phyloP scores from a whole-genome alignment of 2,329 filamentous ascomycete genomes.

The Mycosphaerella sp. region DNA sequence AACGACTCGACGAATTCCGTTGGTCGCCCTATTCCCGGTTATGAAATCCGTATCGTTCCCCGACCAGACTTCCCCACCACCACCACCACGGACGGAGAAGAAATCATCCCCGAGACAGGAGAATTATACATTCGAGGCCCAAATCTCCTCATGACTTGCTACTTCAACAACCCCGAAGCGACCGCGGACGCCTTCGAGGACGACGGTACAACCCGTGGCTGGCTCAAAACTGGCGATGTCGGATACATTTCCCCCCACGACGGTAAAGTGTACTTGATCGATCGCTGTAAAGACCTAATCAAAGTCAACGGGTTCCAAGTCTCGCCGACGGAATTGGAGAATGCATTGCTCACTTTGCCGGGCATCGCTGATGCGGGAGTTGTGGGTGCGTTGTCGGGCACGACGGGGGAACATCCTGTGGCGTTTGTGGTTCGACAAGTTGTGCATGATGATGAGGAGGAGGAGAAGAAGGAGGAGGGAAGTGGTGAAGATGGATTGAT shows the following conservation, averaged over 20 bases:
- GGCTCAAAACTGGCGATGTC: slow-evolving; percentile 85
- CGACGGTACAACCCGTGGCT: slow-evolving; percentile 46
- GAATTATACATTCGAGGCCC: slow-evolving; percentile 38
- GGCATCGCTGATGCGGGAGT: slow-evolving; percentile 29
- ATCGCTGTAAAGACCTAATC: slow-evolving; percentile 34
- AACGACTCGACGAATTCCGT: slow-evolving; percentile 43
- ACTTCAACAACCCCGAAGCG: slow-evolving; percentile 31
- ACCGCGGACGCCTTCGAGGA: slow-evolving; percentile 26
- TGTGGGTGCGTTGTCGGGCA: slow-evolving; percentile 17
- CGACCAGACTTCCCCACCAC: slow-evolving; percentile 1
- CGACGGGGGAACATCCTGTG: slow-evolving; percentile 20
- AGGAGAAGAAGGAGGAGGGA: slow-evolving; percentile 1
- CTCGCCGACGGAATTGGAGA: slow-evolving; percentile 32
- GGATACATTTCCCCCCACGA: slow-evolving; percentile 23
- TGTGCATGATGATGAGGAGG: too few relatives aligned
- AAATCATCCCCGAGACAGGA: slow-evolving; percentile 28
- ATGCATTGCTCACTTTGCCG: slow-evolving; percentile 23
- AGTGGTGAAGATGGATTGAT: neutral
- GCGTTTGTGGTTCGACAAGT: slow-evolving; percentile 18
- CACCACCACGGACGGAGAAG: too few relatives aligned
- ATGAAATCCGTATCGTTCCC: slow-evolving; percentile 32
- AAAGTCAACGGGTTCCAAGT: slow-evolving; percentile 35
- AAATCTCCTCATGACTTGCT: slow-evolving; percentile 38
- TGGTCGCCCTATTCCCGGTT: slow-evolving; percentile 40
- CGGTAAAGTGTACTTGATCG: slow-evolving; percentile 31